A percentile compares a stretch with the other conserved stretches of the same genome.
Conservation (phyloP, 345 rosid genomes). For the Streptanthus diversifolius region DNA sequence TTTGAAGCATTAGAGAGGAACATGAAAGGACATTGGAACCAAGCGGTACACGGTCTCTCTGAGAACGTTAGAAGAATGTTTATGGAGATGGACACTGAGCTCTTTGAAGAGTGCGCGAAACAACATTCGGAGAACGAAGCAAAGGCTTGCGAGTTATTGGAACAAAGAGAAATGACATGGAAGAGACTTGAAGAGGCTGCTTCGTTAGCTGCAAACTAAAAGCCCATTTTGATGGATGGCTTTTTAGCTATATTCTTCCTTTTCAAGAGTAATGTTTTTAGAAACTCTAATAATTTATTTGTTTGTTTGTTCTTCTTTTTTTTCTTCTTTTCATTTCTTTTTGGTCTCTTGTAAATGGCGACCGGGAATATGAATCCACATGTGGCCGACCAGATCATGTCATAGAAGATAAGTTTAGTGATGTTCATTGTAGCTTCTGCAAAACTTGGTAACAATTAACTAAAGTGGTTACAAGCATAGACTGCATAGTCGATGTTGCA, state of each 20-base stretch:
- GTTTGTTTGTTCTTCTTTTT: neutral
- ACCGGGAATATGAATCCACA: conserved; percentile 29
- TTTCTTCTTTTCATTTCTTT: neutral
- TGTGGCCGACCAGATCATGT: conserved; percentile 18
- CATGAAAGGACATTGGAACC: conserved; percentile 58
- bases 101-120: conserved; percentile 41
- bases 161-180: conserved; percentile 42
- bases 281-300: conserved; percentile 26
- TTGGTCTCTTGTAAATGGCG: conserved; percentile 25
- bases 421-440: neutral
- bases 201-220: conserved; percentile 30
- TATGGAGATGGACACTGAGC: conserved; percentile 40
- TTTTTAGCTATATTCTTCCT: neutral
- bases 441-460: neutral
- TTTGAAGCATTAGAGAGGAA: conserved; percentile 58
- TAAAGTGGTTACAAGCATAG: neutral
- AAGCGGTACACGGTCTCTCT: conserved; percentile 50
- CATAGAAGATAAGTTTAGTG: conserved; percentile 21
- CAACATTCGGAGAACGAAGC: conserved; percentile 39
- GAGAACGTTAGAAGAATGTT: conserved; percentile 53
- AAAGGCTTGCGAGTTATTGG: conserved; percentile 34
- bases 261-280: conserved; percentile 16
- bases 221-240: neutral
- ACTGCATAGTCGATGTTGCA: neutral
- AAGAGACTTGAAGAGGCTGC: conserved; percentile 47